Evolutionary conservation across 2,329 filamentous ascomycete species (phyloP).

Genomic region (Monosporascus sp.): DNA sequence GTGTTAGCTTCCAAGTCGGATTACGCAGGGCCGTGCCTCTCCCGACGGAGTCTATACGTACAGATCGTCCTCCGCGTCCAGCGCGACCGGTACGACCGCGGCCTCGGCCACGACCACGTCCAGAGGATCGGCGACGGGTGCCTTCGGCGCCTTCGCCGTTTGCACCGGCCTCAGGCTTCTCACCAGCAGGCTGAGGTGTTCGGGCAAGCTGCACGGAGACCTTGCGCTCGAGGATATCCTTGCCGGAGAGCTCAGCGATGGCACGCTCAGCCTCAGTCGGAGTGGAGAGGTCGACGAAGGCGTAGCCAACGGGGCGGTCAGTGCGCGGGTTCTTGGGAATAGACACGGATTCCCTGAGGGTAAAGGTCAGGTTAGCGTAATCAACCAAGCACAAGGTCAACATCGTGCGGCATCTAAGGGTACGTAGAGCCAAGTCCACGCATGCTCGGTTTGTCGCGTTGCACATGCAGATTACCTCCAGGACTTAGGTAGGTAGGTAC

Average conservation of each 20-base stretch:
- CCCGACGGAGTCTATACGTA: constrained; percentile 32
- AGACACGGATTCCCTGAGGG: constrained; percentile 84
- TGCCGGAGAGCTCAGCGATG: constrained; percentile 90
- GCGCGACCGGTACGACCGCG: constrained; percentile 61
- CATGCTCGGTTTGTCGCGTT: background rate
- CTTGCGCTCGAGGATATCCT: constrained; percentile 98
- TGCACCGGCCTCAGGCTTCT: constrained; percentile 64
- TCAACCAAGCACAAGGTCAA: background rate
- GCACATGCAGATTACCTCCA: background rate
- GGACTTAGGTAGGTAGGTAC: background rate
- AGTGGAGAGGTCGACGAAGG: constrained; percentile 96
- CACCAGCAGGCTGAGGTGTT: constrained; percentile 83
- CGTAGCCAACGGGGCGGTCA: constrained; percentile 96
- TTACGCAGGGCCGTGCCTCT: background rate
- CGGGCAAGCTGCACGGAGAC: constrained; percentile 97
- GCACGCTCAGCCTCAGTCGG: constrained; percentile 92
- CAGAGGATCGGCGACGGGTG: constrained; percentile 56
- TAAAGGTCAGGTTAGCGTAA: constrained; percentile 16
- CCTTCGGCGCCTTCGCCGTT: constrained; percentile 73
- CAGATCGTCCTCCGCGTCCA: constrained; percentile 55
- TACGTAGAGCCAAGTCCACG: background rate
- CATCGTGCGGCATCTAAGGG: background rate
- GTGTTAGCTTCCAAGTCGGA: constrained; percentile 10
- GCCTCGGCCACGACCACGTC: constrained; percentile 62
- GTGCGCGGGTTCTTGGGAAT: constrained; percentile 99